These are phyloP conservation scores for Phytophthora litchii DNA, from an alignment of 352 stramenopile species.

Conservation along the genomic window DNA sequence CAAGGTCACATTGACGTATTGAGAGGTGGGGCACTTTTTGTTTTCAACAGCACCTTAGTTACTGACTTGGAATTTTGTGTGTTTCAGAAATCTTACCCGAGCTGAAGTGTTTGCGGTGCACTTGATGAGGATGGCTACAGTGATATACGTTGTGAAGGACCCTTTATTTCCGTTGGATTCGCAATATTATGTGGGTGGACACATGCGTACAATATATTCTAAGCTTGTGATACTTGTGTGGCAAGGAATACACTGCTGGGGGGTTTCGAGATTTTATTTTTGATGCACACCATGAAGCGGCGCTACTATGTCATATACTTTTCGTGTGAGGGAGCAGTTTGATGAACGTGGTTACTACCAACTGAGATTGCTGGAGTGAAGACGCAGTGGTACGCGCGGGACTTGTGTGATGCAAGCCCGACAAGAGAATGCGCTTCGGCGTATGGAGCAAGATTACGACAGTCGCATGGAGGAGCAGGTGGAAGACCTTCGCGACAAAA, in stretches of 20 bases:
- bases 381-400: neutral
- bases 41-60: neutral
- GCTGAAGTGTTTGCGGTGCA: slow-evolving; percentile 51
- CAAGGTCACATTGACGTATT: slow-evolving; percentile 58
- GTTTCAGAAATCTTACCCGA: slow-evolving; percentile 57
- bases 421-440: slow-evolving; percentile 74
- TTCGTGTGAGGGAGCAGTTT: slow-evolving; percentile 8
- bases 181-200: slow-evolving; percentile 14
- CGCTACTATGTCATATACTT: slow-evolving; percentile 5
- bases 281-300: slow-evolving; percentile 19
- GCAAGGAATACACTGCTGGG: slow-evolving; percentile 1
- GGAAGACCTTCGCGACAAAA: slow-evolving; percentile 83
- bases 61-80: slow-evolving; percentile 3
- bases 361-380: slow-evolving; percentile 10
- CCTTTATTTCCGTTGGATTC: slow-evolving; percentile 10
- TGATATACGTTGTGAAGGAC: slow-evolving; percentile 11
- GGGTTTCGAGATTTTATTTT: slow-evolving; percentile 40
- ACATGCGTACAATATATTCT: slow-evolving; percentile 27
- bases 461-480: slow-evolving; percentile 86
- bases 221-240: slow-evolving; percentile 12
- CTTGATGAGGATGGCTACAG: slow-evolving; percentile 24
- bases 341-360: slow-evolving; percentile 12
- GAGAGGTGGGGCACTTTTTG: slow-evolving; percentile 38
- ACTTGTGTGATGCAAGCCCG: slow-evolving; percentile 33
- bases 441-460: slow-evolving; percentile 84